Conservation (phyloP, 139 green algal genomes). For the Chlamydomonas schloesseri region DNA sequence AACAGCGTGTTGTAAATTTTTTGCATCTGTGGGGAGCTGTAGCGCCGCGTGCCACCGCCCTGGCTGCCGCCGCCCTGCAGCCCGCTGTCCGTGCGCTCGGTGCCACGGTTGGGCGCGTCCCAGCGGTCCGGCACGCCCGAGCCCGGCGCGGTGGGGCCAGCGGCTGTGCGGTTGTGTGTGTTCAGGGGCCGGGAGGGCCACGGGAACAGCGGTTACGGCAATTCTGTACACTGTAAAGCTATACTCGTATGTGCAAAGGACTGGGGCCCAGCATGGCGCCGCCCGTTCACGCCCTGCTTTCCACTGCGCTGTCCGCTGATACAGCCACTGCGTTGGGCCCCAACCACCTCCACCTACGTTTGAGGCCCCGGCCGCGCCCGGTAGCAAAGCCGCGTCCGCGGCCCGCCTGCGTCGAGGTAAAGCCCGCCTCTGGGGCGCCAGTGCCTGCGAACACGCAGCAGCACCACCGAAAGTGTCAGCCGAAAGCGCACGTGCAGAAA, state of each 20-base stretch:
- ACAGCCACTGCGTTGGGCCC: too few species aligned
- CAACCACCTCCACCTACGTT: background rate
- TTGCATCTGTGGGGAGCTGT: constrained; percentile 23
- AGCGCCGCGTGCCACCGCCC: constrained; percentile 8
- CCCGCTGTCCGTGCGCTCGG: constrained; percentile 4
- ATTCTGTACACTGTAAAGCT: too few species aligned
- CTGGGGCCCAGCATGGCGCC: too few species aligned
- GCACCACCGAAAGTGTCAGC: too few species aligned
- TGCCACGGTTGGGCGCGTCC: background rate
- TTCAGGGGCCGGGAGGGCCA: too few species aligned
- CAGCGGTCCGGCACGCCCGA: constrained; percentile 19
- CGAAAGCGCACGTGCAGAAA: too few species aligned
- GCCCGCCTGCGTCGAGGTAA: constrained; percentile 12
- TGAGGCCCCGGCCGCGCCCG: constrained; percentile 37
- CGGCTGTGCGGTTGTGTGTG: background rate
- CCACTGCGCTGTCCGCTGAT: too few species aligned
- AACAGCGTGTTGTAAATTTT: constrained; percentile 29
- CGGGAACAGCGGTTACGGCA: too few species aligned
- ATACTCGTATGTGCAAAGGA: too few species aligned
- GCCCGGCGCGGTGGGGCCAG: constrained; percentile 1
- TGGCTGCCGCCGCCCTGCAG: background rate
- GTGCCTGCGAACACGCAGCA: background rate
- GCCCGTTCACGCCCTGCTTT: too few species aligned
- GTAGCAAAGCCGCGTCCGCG: constrained; percentile 27
- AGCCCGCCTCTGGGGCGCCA: background rate